Evolutionary conservation across 306 rosid species (phyloP).

Genomic region (Quercus aquifolioides): DNA sequence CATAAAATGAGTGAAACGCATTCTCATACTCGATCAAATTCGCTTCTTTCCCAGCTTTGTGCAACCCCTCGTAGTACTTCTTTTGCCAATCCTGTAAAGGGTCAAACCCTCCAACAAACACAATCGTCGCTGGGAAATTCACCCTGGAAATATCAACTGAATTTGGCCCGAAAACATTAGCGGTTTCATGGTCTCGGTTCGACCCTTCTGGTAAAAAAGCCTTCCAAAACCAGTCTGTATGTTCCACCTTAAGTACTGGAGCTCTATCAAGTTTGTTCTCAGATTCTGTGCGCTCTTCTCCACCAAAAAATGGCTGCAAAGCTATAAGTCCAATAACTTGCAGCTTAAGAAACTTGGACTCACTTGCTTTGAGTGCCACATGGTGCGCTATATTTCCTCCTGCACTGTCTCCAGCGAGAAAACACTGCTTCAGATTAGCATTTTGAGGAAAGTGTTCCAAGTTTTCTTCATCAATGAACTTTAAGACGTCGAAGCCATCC

Average conservation of each 20-base stretch:
- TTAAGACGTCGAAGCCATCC: conserved; percentile 29
- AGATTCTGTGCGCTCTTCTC: conserved; percentile 28
- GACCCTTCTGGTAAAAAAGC: conserved; percentile 24
- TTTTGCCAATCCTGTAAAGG: conserved; percentile 26
- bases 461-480: conserved; percentile 7
- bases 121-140: conserved; percentile 21
- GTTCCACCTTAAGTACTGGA: background rate
- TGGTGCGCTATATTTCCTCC: conserved; percentile 40
- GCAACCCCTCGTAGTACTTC: conserved; percentile 23
- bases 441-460: background rate
- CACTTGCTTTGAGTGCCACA: conserved; percentile 13
- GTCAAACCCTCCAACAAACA: conserved; percentile 23
- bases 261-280: conserved; percentile 1
- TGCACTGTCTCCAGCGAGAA: conserved; percentile 37
- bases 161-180: conserved; percentile 24
- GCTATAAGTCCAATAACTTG: conserved; percentile 17
- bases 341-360: background rate
- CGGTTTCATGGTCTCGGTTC: conserved; percentile 19
- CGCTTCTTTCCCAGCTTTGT: conserved; percentile 20
- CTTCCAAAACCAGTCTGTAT: conserved; percentile 32
- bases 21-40: conserved; percentile 17
- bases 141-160: conserved; percentile 12
- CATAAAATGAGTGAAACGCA: conserved; percentile 20
- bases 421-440: conserved; percentile 15
- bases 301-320: conserved; percentile 41